Conservation (phyloP, 441 rosid species). For the Pelargonium myrrhifolium region DNA sequence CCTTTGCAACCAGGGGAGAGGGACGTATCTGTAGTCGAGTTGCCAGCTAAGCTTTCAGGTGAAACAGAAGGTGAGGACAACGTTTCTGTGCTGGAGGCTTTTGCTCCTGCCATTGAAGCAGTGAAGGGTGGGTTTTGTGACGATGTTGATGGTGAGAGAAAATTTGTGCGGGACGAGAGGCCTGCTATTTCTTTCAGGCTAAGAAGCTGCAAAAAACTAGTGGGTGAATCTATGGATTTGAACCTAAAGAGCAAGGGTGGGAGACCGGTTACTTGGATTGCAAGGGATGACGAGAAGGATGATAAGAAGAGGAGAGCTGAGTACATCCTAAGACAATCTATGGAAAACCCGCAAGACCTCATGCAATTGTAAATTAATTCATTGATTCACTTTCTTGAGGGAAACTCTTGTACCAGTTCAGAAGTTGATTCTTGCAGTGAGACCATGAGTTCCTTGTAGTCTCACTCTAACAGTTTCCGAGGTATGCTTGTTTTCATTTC, state of each 20-base stretch:
- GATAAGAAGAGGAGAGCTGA: constrained; percentile 95
- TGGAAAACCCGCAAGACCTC: constrained; percentile 83
- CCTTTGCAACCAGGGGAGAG: constrained; percentile 48
- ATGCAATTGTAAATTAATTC: constrained; percentile 55
- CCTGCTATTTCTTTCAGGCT: constrained; percentile 50
- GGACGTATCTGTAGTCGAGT: constrained; percentile 30
- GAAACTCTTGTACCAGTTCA: constrained; percentile 11
- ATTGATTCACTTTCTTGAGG: constrained; percentile 16
- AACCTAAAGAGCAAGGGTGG: constrained; percentile 45
- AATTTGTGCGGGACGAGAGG: constrained; percentile 43
- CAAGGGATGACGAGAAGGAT: constrained; percentile 81
- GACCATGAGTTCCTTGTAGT: no score
- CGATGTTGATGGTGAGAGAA: constrained; percentile 43
- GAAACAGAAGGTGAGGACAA: constrained; percentile 23
- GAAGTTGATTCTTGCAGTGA: constrained; percentile 23
- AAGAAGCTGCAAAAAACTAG: constrained; percentile 54
- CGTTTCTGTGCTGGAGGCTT: constrained; percentile 56
- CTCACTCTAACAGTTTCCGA: constrained; percentile 29
- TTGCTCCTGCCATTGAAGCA: constrained; percentile 74
- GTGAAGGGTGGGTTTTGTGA: constrained; percentile 39
- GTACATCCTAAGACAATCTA: constrained; percentile 71
- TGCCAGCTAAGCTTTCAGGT: constrained; percentile 33
- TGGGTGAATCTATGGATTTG: constrained; percentile 53
- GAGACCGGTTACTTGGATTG: constrained; percentile 31
- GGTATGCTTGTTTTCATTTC: constrained; percentile 30